Evolutionary conservation across 177 flowering plant genomes (phyloP).

Genomic region (Telopea speciosissima): DNA sequence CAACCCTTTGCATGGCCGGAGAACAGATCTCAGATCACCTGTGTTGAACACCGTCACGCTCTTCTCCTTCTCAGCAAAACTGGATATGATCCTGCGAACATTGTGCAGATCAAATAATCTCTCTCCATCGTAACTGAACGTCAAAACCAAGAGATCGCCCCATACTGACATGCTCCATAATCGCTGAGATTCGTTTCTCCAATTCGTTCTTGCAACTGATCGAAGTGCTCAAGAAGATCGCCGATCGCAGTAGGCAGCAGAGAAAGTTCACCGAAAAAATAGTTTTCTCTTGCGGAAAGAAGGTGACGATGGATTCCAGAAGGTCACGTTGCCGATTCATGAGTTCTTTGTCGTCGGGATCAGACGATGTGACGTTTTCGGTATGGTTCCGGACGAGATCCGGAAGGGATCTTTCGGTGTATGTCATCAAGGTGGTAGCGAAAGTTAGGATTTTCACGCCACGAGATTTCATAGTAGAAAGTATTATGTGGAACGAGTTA

Average conservation of each 20-base stretch:
- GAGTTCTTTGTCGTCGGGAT: constrained; percentile 21
- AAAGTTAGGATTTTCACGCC: constrained; percentile 56
- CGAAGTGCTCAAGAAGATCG: constrained; percentile 52
- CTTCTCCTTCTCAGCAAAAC: constrained; percentile 67
- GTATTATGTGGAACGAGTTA: constrained; percentile 37
- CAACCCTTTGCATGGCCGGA: constrained; percentile 58
- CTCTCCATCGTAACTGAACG: constrained; percentile 76
- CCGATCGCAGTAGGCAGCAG: constrained; percentile 74
- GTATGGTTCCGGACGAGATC: constrained; percentile 69
- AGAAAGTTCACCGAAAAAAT: constrained; percentile 67
- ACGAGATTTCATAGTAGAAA: constrained; percentile 51
- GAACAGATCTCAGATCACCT: constrained; percentile 46
- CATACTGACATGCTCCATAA: constrained; percentile 65
- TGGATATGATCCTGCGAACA: constrained; percentile 62
- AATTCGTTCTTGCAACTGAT: constrained; percentile 55
- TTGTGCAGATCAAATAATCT: constrained; percentile 76
- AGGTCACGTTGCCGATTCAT: constrained; percentile 39
- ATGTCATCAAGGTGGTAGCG: constrained; percentile 58
- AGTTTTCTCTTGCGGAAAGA: constrained; percentile 63
- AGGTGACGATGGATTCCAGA: constrained; percentile 54
- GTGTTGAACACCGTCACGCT: constrained; percentile 45
- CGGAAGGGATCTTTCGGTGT: constrained; percentile 56
- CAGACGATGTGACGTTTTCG: constrained; percentile 34
- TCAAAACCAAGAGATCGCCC: constrained; percentile 70
- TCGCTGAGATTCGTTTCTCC: constrained; percentile 60